These are phyloP conservation scores for Neurospora africana DNA, from an alignment of 495 filamentous ascomycete genomes.

Conservation along the genomic window DNA sequence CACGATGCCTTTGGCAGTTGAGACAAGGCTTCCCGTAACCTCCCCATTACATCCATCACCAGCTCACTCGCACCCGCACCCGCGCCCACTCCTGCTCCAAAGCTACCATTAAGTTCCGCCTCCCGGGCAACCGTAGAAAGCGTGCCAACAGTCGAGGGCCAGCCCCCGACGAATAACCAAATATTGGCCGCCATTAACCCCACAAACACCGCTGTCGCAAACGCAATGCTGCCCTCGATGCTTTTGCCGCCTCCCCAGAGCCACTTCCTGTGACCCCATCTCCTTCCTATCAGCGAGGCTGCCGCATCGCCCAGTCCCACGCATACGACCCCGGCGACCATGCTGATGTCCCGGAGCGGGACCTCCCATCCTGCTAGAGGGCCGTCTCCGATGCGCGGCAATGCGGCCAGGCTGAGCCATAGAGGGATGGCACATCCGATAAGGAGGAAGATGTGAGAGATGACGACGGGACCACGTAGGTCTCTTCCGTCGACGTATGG, in stretches of 20 bases:
- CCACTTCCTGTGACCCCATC: slow-evolving; percentile 84
- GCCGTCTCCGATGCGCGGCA: slow-evolving; percentile 40
- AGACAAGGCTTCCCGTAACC: not conserved
- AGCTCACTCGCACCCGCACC: slow-evolving; percentile 6
- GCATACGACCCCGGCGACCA: slow-evolving; percentile 84
- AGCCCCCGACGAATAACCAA: slow-evolving; percentile 69
- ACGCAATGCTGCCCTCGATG: slow-evolving; percentile 80
- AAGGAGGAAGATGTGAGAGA: slow-evolving; percentile 90
- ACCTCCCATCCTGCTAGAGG: slow-evolving; percentile 66
- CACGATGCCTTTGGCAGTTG: slow-evolving; percentile 16
- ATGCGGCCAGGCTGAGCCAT: slow-evolving; percentile 73
- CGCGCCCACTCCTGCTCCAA: not conserved
- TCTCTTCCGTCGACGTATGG: slow-evolving; percentile 94
- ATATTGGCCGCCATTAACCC: slow-evolving; percentile 61
- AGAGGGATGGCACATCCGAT: slow-evolving; percentile 93
- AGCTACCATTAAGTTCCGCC: slow-evolving; percentile 13
- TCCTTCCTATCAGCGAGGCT: slow-evolving; percentile 81
- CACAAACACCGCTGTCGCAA: slow-evolving; percentile 63
- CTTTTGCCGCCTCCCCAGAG: slow-evolving; percentile 95
- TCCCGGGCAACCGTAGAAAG: slow-evolving; percentile 4
- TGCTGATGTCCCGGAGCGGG: slow-evolving; percentile 58
- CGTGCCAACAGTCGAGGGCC: slow-evolving; percentile 31
- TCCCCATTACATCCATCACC: slow-evolving; percentile 6
- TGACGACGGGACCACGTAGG: slow-evolving; percentile 83
- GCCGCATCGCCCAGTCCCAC: slow-evolving; percentile 94